These are phyloP conservation scores for Aspergillus latus DNA, from an alignment of 2,329 filamentous ascomycete species.

Conservation along the genomic window DNA sequence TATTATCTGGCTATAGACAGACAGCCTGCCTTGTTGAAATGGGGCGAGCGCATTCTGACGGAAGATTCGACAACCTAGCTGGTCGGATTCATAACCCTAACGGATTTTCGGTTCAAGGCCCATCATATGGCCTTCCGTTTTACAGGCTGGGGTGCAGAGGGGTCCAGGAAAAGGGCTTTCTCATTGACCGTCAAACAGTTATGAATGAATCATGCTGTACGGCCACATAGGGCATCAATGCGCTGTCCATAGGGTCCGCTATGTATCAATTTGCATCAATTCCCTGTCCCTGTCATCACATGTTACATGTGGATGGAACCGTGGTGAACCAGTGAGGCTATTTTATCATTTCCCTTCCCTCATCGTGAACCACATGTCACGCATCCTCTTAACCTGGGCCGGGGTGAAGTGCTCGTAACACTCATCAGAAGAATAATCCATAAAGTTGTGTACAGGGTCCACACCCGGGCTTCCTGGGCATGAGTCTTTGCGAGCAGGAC, in stretches of 20 bases:
- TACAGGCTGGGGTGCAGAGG: too few species aligned
- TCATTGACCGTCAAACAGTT: too few species aligned
- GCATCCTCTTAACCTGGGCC: slow-evolving; percentile 52
- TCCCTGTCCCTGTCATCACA: not conserved
- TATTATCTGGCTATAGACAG: not conserved
- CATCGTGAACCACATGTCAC: slow-evolving; percentile 51
- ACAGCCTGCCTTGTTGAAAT: too few species aligned
- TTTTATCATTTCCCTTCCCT: slow-evolving; percentile 34
- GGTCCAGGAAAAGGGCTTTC: too few species aligned
- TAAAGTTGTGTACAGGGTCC: slow-evolving; percentile 60
- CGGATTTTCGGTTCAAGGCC: too few species aligned
- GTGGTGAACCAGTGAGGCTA: not conserved
- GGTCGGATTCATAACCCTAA: too few species aligned
- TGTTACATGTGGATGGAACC: slow-evolving; percentile 5
- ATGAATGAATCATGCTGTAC: too few species aligned
- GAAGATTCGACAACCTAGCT: too few species aligned
- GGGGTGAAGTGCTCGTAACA: slow-evolving; percentile 56
- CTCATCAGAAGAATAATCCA: slow-evolving; percentile 59
- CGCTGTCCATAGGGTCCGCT: not conserved
- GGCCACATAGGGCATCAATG: not conserved
- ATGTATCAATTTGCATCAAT: not conserved
- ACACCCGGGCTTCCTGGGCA: slow-evolving; percentile 48
- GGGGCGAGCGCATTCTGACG: too few species aligned
- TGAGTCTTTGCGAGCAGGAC: slow-evolving; percentile 52
- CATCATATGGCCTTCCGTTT: too few species aligned